Base-by-base conservation (phyloP, 1,284 basidiomycete species). In the Tilletia walkeri region DNA sequence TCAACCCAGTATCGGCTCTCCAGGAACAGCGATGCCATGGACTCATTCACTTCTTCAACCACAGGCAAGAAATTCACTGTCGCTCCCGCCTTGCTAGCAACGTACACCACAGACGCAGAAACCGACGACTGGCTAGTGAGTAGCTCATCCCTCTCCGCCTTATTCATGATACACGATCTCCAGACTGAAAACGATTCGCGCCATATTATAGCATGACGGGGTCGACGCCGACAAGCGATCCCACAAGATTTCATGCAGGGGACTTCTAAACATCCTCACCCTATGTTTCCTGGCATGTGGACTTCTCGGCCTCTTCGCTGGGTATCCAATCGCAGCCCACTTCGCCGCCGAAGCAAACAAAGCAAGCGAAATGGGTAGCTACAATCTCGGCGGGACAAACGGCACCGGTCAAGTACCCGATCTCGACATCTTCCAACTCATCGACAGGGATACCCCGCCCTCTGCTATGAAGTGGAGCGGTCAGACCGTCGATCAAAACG, bases 301-400 rank as follows among this genome's bases (percentile, higher is more conserved):
- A 41, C 68, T 83, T 38, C 41, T 83, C 45, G 78, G 77, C 75
- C 73, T 83, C 47, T 83, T 83, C 71, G 76, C 77, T 18, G 82
- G 82, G 18, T 83, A 83, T 59, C 82, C 82, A 4, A 75, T 83
- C 38, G 68, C 80, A 9, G 76, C 79, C 65, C 74, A 82, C 39
- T 61, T 79, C 41, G 68, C 70, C 5, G 54, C 77, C 48, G 67
- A 75, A 67, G 77, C 76, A 48, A 75, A 74, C 66, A 67, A 66
- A 14, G 45, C 47, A 41, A 7, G 50, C 67, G 70, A 36, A 78
- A 73, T n/a, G 73, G 74, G 75, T 24, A 77, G 73, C 41, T 79
- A 72, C 63, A 92, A 92, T 78, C 78, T 92, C 24, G 92, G 92
- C 39, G 92, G 92, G 75, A 88, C 78, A 38, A 81, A 81, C 67